Percentiles rank a stretch among this genome's conserved stretches.
Evolutionary conservation across 805 yeast genomes (phyloP).

Genomic region (Metschnikowia gruessii): DNA sequence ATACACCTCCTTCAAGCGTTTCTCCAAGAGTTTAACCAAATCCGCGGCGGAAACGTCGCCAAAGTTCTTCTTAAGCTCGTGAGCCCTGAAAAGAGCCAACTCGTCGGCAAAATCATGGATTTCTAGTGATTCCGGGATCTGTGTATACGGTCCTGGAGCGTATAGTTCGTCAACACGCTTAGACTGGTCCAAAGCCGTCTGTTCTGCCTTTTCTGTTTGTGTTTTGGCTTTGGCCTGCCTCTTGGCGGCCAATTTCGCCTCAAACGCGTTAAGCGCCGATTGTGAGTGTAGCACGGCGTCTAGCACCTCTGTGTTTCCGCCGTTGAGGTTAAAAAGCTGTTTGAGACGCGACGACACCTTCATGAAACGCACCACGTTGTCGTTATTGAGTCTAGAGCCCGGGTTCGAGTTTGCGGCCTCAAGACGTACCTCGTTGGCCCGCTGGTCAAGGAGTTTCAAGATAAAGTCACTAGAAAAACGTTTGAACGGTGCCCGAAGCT

Average conservation of each 20-base stretch:
- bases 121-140: slow-evolving; percentile 16
- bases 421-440: slow-evolving; percentile 15
- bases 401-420: slow-evolving; percentile 7
- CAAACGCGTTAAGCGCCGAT: slow-evolving; percentile 11
- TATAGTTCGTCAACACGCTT: not conserved
- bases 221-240: too few species aligned
- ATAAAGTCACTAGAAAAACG: slow-evolving; percentile 9
- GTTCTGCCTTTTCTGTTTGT: slow-evolving; percentile 4
- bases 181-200: not conserved
- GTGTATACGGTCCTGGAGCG: slow-evolving; percentile 11
- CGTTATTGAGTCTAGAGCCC: slow-evolving; percentile 9
- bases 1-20: slow-evolving; percentile 3
- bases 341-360: slow-evolving; percentile 13
- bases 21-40: slow-evolving; percentile 8
- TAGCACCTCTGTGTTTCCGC: slow-evolving; percentile 18
- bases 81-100: slow-evolving; percentile 7
- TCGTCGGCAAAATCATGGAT: slow-evolving; percentile 13
- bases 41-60: slow-evolving; percentile 4
- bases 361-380: slow-evolving; percentile 14
- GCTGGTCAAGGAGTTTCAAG: slow-evolving; percentile 7
- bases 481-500: slow-evolving; percentile 14
- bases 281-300: slow-evolving; percentile 19
- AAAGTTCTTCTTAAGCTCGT: slow-evolving; percentile 8
- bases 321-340: slow-evolving; percentile 15
- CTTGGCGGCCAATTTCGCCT: slow-evolving; percentile 14